These are phyloP conservation scores for Yarrowia yakushimensis DNA, from an alignment of 805 yeast species.

Conservation along the genomic window DNA sequence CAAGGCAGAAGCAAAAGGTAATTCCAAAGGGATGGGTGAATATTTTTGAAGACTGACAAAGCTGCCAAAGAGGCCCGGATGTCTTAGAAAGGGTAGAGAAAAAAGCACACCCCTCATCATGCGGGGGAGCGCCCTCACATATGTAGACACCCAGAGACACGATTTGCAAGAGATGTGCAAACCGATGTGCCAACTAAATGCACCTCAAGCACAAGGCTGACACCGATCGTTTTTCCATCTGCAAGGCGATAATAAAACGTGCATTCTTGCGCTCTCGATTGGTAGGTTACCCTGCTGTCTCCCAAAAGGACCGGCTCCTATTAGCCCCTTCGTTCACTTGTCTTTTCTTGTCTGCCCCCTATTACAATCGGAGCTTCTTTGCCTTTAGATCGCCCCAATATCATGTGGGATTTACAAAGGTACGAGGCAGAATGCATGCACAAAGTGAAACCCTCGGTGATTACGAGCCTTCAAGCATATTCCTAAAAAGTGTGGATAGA, in stretches of 20 bases:
- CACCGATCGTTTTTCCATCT: background rate
- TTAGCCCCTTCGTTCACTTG: constrained; percentile 10
- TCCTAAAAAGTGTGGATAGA: background rate
- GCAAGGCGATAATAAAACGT: background rate
- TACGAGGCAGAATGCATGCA: constrained; percentile 22
- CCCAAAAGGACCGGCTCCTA: background rate
- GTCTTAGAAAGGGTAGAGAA: background rate
- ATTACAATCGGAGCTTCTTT: background rate
- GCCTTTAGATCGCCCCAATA: constrained; percentile 4
- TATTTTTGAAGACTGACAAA: background rate
- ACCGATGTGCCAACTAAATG: background rate
- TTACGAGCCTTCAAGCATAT: constrained; percentile 17
- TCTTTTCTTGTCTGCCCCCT: constrained; percentile 18
- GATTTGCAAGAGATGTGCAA: constrained; percentile 12
- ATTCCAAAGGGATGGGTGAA: background rate
- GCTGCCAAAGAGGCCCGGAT: background rate
- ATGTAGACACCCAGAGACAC: background rate
- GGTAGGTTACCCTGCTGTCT: background rate
- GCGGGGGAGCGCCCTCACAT: background rate
- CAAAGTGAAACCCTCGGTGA: background rate
- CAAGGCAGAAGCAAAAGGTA: constrained; percentile 11
- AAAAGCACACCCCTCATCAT: constrained; percentile 1
- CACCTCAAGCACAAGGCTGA: background rate
- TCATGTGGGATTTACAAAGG: constrained; percentile 24
- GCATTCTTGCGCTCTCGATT: background rate